These are phyloP conservation scores for Chrysophaeum taylorii DNA, from an alignment of 352 stramenopile species.

Conservation along the genomic window DNA sequence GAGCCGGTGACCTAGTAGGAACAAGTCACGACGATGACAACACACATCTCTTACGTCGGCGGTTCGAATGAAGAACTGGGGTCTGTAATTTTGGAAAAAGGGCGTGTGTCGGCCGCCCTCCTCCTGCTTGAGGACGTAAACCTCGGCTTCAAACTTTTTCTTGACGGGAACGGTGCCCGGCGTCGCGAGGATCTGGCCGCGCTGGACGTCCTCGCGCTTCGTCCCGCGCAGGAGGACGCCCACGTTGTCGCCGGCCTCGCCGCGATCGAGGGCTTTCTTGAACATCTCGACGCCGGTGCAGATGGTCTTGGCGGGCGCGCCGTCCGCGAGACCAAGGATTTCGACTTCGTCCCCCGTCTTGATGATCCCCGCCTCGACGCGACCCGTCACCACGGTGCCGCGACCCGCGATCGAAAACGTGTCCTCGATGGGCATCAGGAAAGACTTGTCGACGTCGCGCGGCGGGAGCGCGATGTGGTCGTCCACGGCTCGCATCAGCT, in stretches of 20 bases:
- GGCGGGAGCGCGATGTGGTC: slow-evolving; percentile 66
- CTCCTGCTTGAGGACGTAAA: slow-evolving; percentile 89
- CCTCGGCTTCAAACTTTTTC: slow-evolving; percentile 85
- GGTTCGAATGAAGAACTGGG: slow-evolving; percentile 92
- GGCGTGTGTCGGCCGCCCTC: slow-evolving; percentile 90
- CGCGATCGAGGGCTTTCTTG: slow-evolving; percentile 82
- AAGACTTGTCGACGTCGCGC: slow-evolving; percentile 85
- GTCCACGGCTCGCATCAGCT: slow-evolving; percentile 82
- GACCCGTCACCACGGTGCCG: slow-evolving; percentile 90
- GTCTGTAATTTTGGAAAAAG: slow-evolving; percentile 90
- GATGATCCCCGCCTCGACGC: slow-evolving; percentile 75
- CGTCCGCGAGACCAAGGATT: slow-evolving; percentile 51
- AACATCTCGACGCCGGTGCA: slow-evolving; percentile 92
- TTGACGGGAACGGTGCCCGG: slow-evolving; percentile 68
- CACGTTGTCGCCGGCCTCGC: slow-evolving; percentile 88
- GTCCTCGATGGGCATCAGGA: slow-evolving; percentile 93
- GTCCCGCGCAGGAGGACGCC: slow-evolving; percentile 79
- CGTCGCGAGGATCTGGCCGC: slow-evolving; percentile 74
- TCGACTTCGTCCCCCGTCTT: slow-evolving; percentile 74
- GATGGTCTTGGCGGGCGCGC: slow-evolving; percentile 58
- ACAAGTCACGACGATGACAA: slow-evolving; percentile 40
- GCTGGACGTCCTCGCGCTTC: slow-evolving; percentile 80
- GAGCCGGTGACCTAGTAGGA: slow-evolving; percentile 81
- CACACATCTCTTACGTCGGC: too few species aligned
- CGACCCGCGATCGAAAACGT: slow-evolving; percentile 91